These are phyloP conservation scores for Alternaria gansuensis DNA, from an alignment of 2,329 filamentous ascomycete genomes.

Conservation along the genomic window DNA sequence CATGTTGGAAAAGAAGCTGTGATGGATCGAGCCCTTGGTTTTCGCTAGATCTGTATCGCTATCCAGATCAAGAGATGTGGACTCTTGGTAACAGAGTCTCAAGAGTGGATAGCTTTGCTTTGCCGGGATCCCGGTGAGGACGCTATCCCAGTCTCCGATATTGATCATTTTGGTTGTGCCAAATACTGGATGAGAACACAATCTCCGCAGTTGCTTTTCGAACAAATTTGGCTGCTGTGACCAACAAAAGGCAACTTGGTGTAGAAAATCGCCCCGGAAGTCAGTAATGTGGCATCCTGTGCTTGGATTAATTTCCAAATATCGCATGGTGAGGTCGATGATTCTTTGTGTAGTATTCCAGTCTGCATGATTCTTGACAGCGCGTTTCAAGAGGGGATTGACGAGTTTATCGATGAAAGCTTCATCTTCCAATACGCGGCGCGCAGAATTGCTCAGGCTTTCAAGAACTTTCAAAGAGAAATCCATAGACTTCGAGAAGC, in stretches of 20 bases:
- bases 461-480: conserved; percentile 36
- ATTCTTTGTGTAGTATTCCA: conserved; percentile 32
- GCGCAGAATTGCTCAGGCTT: conserved; percentile 15
- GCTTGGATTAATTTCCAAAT: conserved; percentile 26
- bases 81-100: conserved; percentile 26
- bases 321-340: conserved; percentile 27
- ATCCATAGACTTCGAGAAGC: conserved; percentile 41
- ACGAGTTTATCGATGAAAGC: conserved; percentile 30
- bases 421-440: conserved; percentile 8
- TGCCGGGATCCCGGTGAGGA: conserved; percentile 17
- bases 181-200: conserved; percentile 16
- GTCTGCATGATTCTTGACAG: conserved; percentile 26
- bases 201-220: conserved; percentile 20
- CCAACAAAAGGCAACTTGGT: conserved; percentile 39
- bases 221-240: conserved; percentile 34
- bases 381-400: conserved; percentile 35
- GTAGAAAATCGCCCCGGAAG: conserved; percentile 23
- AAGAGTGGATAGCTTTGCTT: conserved; percentile 33
- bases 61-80: conserved; percentile 30
- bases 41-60: conserved; percentile 26
- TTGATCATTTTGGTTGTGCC: not conserved
- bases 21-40: conserved; percentile 10
- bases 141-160: conserved; percentile 8
- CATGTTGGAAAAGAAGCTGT: conserved; percentile 22
- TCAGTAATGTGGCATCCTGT: conserved; percentile 18